Evolutionary conservation across 768 basidiomycete species (phyloP).

Genomic region (Rhodocollybia butyracea): DNA sequence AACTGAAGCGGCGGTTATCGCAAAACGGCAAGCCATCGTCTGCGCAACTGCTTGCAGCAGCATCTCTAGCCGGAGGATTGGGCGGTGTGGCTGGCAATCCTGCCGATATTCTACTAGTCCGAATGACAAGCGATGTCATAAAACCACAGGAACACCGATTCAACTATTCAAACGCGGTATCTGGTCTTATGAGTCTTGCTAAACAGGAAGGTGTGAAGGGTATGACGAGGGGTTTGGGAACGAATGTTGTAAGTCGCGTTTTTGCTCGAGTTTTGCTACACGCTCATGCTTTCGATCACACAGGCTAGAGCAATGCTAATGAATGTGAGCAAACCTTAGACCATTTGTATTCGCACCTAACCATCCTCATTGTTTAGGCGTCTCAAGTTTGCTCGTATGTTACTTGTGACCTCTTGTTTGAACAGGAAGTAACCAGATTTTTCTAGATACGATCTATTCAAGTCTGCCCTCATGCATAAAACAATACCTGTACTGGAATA

Average conservation of each 20-base stretch:
- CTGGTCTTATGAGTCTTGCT: conserved; percentile 64
- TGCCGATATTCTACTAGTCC: conserved; percentile 72
- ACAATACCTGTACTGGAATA: conserved; percentile 55
- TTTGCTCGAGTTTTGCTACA: not conserved
- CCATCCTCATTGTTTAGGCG: conserved; percentile 35
- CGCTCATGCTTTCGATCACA: conserved; percentile 14
- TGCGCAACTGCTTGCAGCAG: conserved; percentile 55
- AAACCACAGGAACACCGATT: conserved; percentile 73
- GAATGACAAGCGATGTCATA: conserved; percentile 87
- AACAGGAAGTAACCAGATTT: conserved; percentile 3
- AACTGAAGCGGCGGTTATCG: conserved; percentile 59
- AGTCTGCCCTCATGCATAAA: conserved; percentile 48
- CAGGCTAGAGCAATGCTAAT: conserved; percentile 66
- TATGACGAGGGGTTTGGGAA: conserved; percentile 69
- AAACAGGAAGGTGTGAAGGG: conserved; percentile 69
- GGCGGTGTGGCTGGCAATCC: conserved; percentile 88
- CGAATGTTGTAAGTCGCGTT: conserved; percentile 59
- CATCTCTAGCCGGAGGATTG: conserved; percentile 71
- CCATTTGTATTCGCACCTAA: not conserved
- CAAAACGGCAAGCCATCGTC: conserved; percentile 49
- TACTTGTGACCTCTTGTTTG: conserved; percentile 1
- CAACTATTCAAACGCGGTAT: conserved; percentile 75
- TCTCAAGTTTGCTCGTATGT: conserved; percentile 86
- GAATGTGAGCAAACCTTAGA: conserved; percentile 52
- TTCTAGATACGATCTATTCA: conserved; percentile 75